Percentiles rank a stretch among this genome's conserved stretches.
Conservation (phyloP, 2,329 filamentous ascomycete genomes). For the Cladosporium colombiae region DNA sequence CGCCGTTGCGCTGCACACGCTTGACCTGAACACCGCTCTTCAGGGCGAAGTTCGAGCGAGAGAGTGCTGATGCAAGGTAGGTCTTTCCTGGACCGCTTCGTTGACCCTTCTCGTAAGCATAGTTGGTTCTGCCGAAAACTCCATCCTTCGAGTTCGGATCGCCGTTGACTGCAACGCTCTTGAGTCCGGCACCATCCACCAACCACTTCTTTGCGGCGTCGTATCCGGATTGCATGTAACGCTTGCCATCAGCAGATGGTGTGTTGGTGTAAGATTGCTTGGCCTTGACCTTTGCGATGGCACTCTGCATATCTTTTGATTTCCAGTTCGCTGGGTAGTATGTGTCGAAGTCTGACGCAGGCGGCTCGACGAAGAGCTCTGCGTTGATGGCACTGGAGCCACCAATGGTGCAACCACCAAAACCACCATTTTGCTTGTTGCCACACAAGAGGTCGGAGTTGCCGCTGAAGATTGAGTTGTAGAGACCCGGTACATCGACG, state of each 20-base stretch:
- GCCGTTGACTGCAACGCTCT: slow-evolving; percentile 51
- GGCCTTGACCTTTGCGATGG: slow-evolving; percentile 48
- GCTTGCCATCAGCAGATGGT: slow-evolving; percentile 49
- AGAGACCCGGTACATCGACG: slow-evolving; percentile 57
- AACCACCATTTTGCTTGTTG: slow-evolving; percentile 41
- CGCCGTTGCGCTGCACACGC: slow-evolving; percentile 46
- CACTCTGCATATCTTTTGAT: slow-evolving; percentile 49
- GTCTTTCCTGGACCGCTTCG: slow-evolving; percentile 53
- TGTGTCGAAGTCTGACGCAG: slow-evolving; percentile 54
- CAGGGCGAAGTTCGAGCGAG: slow-evolving; percentile 47
- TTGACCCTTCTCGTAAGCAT: slow-evolving; percentile 52
- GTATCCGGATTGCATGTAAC: slow-evolving; percentile 53
- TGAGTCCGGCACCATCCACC: slow-evolving; percentile 51
- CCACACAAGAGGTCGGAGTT: slow-evolving; percentile 46
- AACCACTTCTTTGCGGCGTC: slow-evolving; percentile 53
- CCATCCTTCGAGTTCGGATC: slow-evolving; percentile 48
- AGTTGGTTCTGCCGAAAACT: slow-evolving; percentile 53
- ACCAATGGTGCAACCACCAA: slow-evolving; percentile 53
- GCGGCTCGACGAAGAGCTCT: slow-evolving; percentile 56
- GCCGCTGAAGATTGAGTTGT: slow-evolving; percentile 53
- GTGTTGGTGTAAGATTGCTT: slow-evolving; percentile 48
- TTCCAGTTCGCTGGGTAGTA: slow-evolving; percentile 56
- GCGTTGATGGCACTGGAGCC: slow-evolving; percentile 58
- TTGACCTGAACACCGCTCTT: slow-evolving; percentile 47
- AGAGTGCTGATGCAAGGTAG: slow-evolving; percentile 52